phyloP scores from a whole-genome alignment of 1,284 basidiomycete species.

The Ceraceosorus bombacis region DNA sequence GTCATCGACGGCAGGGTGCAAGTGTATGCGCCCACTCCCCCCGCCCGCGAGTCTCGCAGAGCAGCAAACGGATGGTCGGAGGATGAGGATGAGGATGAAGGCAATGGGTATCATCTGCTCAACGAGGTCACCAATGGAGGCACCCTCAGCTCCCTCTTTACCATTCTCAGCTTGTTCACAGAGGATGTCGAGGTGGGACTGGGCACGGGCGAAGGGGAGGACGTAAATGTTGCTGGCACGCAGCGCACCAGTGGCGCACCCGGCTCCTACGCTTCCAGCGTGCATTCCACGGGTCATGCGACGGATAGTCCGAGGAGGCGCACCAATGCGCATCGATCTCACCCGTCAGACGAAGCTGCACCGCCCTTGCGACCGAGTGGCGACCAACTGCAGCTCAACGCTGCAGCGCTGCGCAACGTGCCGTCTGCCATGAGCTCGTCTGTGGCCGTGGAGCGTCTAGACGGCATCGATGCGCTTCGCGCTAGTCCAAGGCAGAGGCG shows the following conservation, averaged over 20 bases:
- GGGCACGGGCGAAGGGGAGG: constrained; percentile 20
- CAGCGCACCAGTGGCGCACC: not conserved
- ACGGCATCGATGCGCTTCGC: not conserved
- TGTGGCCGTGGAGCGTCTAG: constrained; percentile 25
- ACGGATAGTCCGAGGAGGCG: not conserved
- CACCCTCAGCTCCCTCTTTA: constrained; percentile 89
- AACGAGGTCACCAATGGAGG: constrained; percentile 51
- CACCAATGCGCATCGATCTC: too few species aligned
- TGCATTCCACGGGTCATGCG: not conserved
- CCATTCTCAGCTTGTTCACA: constrained; percentile 88
- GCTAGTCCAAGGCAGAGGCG: not conserved
- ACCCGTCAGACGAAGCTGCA: constrained; percentile 4
- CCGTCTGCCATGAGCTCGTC: constrained; percentile 27
- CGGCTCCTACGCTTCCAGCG: not conserved
- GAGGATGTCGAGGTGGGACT: constrained; percentile 83
- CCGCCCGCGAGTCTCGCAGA: not conserved
- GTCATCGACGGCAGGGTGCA: constrained; percentile 47
- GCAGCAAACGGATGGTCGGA: constrained; percentile 17
- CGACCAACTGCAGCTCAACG: constrained; percentile 30
- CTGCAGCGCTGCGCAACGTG: constrained; percentile 30
- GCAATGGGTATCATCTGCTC: constrained; percentile 41
- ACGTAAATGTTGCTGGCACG: not conserved
- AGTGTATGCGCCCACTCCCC: constrained; percentile 40
- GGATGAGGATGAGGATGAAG: constrained; percentile 40
- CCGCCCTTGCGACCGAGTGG: constrained; percentile 3